Evolutionary conservation across 2,329 filamentous ascomycete genomes (phyloP).

Genomic region (Pseudocercospora crystallina): DNA sequence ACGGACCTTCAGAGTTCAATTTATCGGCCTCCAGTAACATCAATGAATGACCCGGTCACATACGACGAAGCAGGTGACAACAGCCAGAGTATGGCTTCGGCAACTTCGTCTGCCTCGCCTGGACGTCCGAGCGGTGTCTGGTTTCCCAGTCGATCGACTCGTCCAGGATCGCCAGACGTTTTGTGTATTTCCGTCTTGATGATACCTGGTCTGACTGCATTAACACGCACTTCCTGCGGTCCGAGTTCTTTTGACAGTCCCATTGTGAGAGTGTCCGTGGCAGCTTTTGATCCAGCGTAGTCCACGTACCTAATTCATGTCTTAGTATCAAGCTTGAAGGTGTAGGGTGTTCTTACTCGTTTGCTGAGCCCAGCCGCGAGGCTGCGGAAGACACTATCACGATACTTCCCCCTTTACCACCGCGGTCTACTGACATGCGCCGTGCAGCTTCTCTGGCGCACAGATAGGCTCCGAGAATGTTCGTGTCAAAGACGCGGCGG

Average conservation of each 20-base stretch:
- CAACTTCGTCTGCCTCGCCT: constrained; percentile 29
- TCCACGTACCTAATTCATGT: constrained; percentile 27
- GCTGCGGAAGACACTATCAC: constrained; percentile 31
- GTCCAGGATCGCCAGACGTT: constrained; percentile 24
- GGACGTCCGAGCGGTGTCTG: constrained; percentile 27
- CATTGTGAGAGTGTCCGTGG: constrained; percentile 28
- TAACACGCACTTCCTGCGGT: constrained; percentile 26
- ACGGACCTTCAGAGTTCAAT: no score
- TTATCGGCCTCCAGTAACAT: constrained; percentile 25
- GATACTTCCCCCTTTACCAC: constrained; percentile 20
- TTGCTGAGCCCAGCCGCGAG: constrained; percentile 26
- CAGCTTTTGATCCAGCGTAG: constrained; percentile 32
- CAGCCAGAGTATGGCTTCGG: constrained; percentile 32
- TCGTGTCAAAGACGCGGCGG: constrained; percentile 26
- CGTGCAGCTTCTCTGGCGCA: constrained; percentile 31
- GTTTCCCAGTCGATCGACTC: constrained; percentile 25
- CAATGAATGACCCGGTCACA: constrained; percentile 23
- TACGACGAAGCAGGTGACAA: constrained; percentile 22
- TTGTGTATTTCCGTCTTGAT: constrained; percentile 32
- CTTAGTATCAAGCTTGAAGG: constrained; percentile 31
- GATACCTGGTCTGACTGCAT: constrained; percentile 28
- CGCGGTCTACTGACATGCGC: constrained; percentile 18
- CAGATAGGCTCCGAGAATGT: constrained; percentile 30
- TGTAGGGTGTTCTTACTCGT: constrained; percentile 31
- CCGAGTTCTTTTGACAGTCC: constrained; percentile 31